phyloP scores from a whole-genome alignment of 768 basidiomycete genomes.

The Lentinula edodes region DNA sequence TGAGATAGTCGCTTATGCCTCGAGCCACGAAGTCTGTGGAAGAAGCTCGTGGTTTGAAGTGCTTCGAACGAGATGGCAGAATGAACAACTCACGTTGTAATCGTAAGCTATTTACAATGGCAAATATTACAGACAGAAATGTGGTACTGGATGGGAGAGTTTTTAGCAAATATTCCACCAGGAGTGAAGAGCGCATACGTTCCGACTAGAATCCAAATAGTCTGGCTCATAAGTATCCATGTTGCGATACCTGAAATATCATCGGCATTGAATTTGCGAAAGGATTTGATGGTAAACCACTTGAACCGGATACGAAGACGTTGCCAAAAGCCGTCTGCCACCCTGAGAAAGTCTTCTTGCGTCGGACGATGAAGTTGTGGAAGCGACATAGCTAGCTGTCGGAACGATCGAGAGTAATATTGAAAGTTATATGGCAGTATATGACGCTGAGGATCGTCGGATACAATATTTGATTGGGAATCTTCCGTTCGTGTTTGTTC shows the following conservation, averaged over 20 bases:
- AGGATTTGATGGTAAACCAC: slow-evolving; percentile 95
- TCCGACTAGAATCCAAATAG: slow-evolving; percentile 91
- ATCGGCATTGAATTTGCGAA: slow-evolving; percentile 92
- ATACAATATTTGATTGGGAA: not conserved
- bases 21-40: slow-evolving; percentile 74
- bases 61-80: not conserved
- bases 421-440: slow-evolving; percentile 40
- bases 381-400: slow-evolving; percentile 69
- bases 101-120: slow-evolving; percentile 80
- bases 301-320: slow-evolving; percentile 88
- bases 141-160: slow-evolving; percentile 59
- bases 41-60: not conserved
- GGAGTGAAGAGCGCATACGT: slow-evolving; percentile 51
- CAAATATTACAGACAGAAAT: slow-evolving; percentile 91
- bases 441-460: slow-evolving; percentile 5
- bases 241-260: slow-evolving; percentile 95
- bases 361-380: slow-evolving; percentile 79
- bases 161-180: not conserved
- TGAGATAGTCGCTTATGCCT: slow-evolving; percentile 88
- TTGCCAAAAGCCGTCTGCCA: slow-evolving; percentile 88
- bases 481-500: not conserved
- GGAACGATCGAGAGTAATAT: slow-evolving; percentile 78
- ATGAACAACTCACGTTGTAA: slow-evolving; percentile 58
- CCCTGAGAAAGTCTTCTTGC: slow-evolving; percentile 82
- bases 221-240: slow-evolving; percentile 95